Base-by-base conservation (phyloP, 2,329 filamentous ascomycete genomes). In the Hypoxylon sp. region DNA sequence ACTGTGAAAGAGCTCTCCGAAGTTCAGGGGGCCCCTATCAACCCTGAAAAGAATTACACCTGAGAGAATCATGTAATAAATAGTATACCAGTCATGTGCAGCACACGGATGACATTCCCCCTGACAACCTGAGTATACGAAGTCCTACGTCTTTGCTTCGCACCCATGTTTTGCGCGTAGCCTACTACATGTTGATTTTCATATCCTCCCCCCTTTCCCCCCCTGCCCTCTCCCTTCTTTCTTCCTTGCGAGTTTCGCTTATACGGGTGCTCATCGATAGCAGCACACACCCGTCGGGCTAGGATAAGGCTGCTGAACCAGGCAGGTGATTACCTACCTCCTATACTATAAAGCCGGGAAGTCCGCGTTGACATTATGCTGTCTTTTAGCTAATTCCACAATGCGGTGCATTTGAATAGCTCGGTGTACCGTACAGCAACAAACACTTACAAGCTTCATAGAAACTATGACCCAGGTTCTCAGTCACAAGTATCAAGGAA, bases 391-490 rank as follows among this genome's bases (percentile, higher is more conserved):
- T n/a, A n/a, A n/a, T n/a, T n/a, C n/a, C n/a, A n/a, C n/a, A 6
- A 30, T 30, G 29, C 2, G 29, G 29, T 6, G 11, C 7, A 6
- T 9, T 9, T 2, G 11, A 9, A 9, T 30, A 30, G 8, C 29
- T 30, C 29, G 8, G 2, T 1, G 29, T 8, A 9, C 29, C 29
- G 11, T 9, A 9, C 5, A 9, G 7, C 29, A 30, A 9, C 11
- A 30, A n/a, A n/a, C n/a, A n/a, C 7, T 23, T 51, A 51, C 47
- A 51, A 51, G 32, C n/a, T 51, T 34, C n/a, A n/a, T n/a, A n/a
- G n/a, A 25, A 12, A 39, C 48, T 16, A 41, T 53, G 23, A 39
- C 12, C 32, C 50, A 41, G 27, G 19, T 12, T 23, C 9, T 34
- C 30, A 30, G 8, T 14, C 30, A 34, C 30, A 4, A 27, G 25